phyloP scores from a whole-genome alignment of 2,329 filamentous ascomycete genomes.

The Colletotrichum sp. region DNA sequence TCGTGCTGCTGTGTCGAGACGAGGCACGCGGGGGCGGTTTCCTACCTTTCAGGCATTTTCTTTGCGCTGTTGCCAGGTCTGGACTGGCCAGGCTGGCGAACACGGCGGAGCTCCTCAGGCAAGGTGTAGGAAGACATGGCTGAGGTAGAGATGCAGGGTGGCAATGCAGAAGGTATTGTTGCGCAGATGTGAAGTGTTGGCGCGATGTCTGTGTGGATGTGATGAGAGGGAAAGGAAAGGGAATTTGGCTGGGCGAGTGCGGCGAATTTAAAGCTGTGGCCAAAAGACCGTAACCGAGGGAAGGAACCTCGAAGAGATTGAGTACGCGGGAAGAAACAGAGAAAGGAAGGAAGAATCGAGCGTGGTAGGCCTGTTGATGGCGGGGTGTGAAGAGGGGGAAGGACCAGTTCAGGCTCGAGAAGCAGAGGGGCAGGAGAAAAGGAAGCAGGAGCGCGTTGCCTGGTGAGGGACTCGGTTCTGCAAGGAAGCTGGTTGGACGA shows the following conservation, averaged over 20 bases:
- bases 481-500: neutral
- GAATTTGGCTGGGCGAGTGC: neutral
- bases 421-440: neutral
- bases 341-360: neutral
- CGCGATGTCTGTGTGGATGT: neutral
- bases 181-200: neutral
- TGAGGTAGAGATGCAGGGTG: neutral
- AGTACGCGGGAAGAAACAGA: neutral
- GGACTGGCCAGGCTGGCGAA: neutral
- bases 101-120: neutral
- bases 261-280: neutral
- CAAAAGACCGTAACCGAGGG: neutral
- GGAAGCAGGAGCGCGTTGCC: neutral
- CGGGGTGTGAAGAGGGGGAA: neutral
- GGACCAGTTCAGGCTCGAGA: neutral
- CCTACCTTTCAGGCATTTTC: conserved; percentile 8
- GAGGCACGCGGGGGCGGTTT: neutral
- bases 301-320: neutral
- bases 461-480: neutral
- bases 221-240: neutral
- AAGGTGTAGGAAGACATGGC: neutral
- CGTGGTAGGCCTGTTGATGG: neutral
- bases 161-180: neutral
- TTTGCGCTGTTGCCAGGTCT: neutral
- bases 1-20: neutral